A percentile compares a stretch with the other conserved stretches of the same genome.
Conservation (phyloP, 495 filamentous ascomycete genomes). For the Amniculicola lignicola region DNA sequence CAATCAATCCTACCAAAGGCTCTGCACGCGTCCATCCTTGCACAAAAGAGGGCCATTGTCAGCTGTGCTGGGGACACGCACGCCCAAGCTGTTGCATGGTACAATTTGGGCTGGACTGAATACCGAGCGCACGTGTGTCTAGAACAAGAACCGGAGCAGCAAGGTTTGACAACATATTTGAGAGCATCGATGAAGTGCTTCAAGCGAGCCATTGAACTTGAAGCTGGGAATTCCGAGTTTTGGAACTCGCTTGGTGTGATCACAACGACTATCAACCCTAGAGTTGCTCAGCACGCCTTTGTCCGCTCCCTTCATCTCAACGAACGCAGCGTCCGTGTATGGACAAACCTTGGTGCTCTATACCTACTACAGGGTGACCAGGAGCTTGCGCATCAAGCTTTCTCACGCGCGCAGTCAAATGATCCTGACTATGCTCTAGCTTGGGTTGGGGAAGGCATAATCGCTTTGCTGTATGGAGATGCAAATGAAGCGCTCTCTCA, state of each 20-base stretch:
- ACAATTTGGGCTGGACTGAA: slow-evolving; percentile 94
- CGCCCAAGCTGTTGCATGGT: slow-evolving; percentile 94
- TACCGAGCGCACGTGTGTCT: slow-evolving; percentile 70
- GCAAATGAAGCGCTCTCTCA: slow-evolving; percentile 70
- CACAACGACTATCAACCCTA: slow-evolving; percentile 76
- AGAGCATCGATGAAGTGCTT: slow-evolving; percentile 87
- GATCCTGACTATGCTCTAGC: slow-evolving; percentile 90
- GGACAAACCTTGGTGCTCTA: slow-evolving; percentile 87
- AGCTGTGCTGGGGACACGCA: slow-evolving; percentile 71
- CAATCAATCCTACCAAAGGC: slow-evolving; percentile 48
- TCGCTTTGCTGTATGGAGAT: slow-evolving; percentile 73
- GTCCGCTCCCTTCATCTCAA: slow-evolving; percentile 92
- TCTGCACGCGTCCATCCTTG: slow-evolving; percentile 69
- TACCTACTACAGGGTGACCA: slow-evolving; percentile 80
- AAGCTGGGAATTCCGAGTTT: slow-evolving; percentile 93
- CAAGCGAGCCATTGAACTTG: slow-evolving; percentile 93
- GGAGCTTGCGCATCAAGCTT: slow-evolving; percentile 80
- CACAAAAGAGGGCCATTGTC: slow-evolving; percentile 80
- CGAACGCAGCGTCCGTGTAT: slow-evolving; percentile 73
- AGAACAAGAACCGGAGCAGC: slow-evolving; percentile 40
- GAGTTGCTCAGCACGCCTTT: slow-evolving; percentile 89
- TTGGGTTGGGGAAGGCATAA: slow-evolving; percentile 89
- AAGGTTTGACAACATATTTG: slow-evolving; percentile 59
- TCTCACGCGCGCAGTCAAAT: slow-evolving; percentile 83
- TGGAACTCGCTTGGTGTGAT: slow-evolving; percentile 95